Conservation (phyloP, 2,329 filamentous ascomycete species). For the Thelonectria rubi region DNA sequence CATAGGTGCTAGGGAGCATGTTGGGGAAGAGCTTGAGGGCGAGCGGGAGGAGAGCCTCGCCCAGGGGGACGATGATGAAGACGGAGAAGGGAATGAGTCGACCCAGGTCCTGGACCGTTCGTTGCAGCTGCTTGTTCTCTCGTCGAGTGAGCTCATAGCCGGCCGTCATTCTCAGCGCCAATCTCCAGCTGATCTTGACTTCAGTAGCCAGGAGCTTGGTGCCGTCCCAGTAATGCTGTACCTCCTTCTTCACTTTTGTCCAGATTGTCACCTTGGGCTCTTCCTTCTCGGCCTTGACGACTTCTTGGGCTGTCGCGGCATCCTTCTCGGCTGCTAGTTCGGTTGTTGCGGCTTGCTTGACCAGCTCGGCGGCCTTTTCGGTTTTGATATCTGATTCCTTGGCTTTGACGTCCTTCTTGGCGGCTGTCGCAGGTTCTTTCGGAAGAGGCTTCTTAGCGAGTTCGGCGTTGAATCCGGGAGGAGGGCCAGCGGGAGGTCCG, state of each 20-base stretch:
- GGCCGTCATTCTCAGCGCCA: conserved; percentile 96
- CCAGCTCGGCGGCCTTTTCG: conserved; percentile 10
- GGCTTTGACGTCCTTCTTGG: conserved; percentile 45
- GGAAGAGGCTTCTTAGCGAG: conserved; percentile 85
- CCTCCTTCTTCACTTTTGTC: conserved; percentile 95
- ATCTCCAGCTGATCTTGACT: conserved; percentile 87
- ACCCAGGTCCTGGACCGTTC: conserved; percentile 92
- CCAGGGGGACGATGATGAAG: conserved; percentile 96
- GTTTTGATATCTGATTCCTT: conserved; percentile 31
- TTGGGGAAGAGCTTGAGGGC: conserved; percentile 97
- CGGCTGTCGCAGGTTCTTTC: conserved; percentile 57
- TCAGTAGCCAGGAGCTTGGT: conserved; percentile 94
- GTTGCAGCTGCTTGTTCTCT: conserved; percentile 90
- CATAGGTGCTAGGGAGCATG: conserved; percentile 95
- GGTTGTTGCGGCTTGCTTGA: conserved; percentile 42
- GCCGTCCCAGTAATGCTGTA: conserved; percentile 96
- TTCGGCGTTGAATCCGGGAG: conserved; percentile 90
- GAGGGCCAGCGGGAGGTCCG: conserved; percentile 69
- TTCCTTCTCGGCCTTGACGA: conserved; percentile 70
- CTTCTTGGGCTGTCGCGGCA: conserved; percentile 52
- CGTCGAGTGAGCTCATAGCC: conserved; percentile 95
- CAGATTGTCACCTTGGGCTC: conserved; percentile 87
- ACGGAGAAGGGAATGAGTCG: conserved; percentile 95
- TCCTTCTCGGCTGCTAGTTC: conserved; percentile 45
- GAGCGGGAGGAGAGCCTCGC: conserved; percentile 89